phyloP scores from a whole-genome alignment of 768 basidiomycete species.

The Amanita pallidorosea region DNA sequence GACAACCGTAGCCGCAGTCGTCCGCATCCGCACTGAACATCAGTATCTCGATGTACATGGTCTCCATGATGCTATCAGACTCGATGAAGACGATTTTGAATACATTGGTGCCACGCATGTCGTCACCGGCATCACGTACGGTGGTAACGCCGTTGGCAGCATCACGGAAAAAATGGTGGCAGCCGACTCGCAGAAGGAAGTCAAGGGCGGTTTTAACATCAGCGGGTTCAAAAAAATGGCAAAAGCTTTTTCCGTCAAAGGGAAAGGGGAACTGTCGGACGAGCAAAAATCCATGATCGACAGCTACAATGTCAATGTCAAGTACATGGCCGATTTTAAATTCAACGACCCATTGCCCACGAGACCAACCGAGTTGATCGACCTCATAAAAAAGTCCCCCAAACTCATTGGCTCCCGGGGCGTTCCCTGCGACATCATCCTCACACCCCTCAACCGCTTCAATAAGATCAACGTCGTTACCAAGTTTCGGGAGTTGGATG shows the following conservation, averaged over 20 bases:
- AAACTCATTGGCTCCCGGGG: not conserved
- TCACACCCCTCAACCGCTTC: slow-evolving; percentile 1
- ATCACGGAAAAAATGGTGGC: not conserved
- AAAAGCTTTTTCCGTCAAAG: not conserved
- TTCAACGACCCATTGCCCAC: not conserved
- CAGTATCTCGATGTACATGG: not conserved
- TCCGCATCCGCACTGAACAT: not conserved
- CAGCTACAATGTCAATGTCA: not conserved
- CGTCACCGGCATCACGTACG: slow-evolving; percentile 1
- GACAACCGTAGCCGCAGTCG: not conserved
- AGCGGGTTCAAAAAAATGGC: not conserved
- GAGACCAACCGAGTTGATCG: not conserved
- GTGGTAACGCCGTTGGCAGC: not conserved
- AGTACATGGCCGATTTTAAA: not conserved
- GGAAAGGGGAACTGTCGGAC: not conserved
- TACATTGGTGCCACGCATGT: slow-evolving; percentile 1
- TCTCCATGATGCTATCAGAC: not conserved
- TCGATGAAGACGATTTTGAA: not conserved
- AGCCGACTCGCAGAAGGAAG: not conserved
- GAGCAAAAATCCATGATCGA: not conserved
- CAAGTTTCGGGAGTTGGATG: not conserved
- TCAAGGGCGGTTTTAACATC: not conserved
- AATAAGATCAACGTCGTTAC: not conserved
- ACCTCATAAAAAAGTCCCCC: not conserved
- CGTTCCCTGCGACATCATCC: slow-evolving; percentile 1